A percentile compares a stretch with the other conserved stretches of the same genome.
phyloP scores from a whole-genome alignment of 1,139 yeast species.

The Neolecta irregularis region DNA sequence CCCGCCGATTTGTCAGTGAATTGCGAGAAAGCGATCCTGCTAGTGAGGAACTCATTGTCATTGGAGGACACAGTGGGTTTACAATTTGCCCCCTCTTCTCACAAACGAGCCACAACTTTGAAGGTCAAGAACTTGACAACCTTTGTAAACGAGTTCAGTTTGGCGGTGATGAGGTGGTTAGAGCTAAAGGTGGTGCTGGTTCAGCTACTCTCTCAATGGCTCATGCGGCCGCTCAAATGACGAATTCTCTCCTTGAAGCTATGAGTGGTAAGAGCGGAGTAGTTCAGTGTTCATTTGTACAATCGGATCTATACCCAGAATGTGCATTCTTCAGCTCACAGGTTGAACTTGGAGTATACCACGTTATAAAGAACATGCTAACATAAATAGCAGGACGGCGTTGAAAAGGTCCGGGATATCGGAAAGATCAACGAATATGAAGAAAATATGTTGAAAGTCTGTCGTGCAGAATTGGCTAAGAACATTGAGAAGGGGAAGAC shows the following conservation, averaged over 20 bases:
- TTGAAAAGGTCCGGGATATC: conserved; percentile 58
- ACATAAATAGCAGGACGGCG: conserved; percentile 39
- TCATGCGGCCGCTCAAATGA: conserved; percentile 40
- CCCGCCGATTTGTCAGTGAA: conserved; percentile 79
- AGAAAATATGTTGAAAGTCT: conserved; percentile 41
- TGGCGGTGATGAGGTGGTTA: conserved; percentile 98
- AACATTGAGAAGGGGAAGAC: conserved; percentile 70
- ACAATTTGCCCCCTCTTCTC: conserved; percentile 93
- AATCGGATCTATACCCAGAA: conserved; percentile 60
- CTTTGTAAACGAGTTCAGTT: conserved; percentile 89
- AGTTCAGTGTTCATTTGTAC: conserved; percentile 45
- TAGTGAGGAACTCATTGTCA: conserved; percentile 38
- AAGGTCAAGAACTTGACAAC: conserved; percentile 43
- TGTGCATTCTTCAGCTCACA: conserved; percentile 89
- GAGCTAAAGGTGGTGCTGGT: conserved; percentile 98
- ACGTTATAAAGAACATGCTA: not conserved
- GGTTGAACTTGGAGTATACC: conserved; percentile 50
- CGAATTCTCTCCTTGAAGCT: conserved; percentile 37
- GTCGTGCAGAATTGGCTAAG: conserved; percentile 33
- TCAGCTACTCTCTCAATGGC: conserved; percentile 99
- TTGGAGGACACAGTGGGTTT: conserved; percentile 98
- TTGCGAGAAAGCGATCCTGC: conserved; percentile 40
- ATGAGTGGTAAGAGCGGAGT: conserved; percentile 33
- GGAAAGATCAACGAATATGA: conserved; percentile 74
- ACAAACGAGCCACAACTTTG: conserved; percentile 38